A percentile compares a stretch with the other conserved stretches of the same genome.
Conservation (phyloP, 768 basidiomycete genomes). For the Mycena rosella region DNA sequence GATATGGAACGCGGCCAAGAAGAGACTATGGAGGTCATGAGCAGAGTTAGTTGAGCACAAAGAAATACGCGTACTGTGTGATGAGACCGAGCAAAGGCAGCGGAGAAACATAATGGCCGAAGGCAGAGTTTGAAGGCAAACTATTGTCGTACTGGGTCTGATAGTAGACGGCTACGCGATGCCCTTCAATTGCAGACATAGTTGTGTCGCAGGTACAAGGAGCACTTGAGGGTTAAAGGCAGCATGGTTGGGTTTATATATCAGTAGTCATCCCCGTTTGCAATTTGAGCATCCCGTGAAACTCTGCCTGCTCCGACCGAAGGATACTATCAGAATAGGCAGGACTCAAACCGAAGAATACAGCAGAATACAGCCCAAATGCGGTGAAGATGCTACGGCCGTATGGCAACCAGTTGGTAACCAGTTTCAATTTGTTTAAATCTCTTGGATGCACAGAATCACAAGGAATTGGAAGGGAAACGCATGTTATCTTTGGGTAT, state of each 20-base stretch:
- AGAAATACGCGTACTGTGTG: constrained; percentile 34
- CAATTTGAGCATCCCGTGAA: constrained; percentile 3
- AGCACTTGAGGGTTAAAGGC: neutral
- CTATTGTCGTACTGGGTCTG: constrained; percentile 42
- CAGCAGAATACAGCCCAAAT: neutral
- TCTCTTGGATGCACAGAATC: too few species aligned
- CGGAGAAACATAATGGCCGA: constrained; percentile 39
- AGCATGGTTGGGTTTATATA: neutral
- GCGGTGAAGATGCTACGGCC: too few species aligned
- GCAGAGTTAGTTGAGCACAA: neutral
- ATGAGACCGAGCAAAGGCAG: constrained; percentile 40
- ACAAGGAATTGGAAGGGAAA: too few species aligned
- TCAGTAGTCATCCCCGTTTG: too few species aligned
- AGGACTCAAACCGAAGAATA: too few species aligned
- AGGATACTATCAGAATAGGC: too few species aligned
- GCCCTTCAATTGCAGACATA: constrained; percentile 39
- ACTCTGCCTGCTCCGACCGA: too few species aligned
- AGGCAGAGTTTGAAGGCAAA: constrained; percentile 26
- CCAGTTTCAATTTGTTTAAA: too few species aligned
- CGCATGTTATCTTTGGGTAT: too few species aligned
- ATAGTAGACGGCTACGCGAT: constrained; percentile 43
- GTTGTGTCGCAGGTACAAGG: neutral
- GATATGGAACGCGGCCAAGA: constrained; percentile 45
- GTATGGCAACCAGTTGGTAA: too few species aligned
- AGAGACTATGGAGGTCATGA: constrained; percentile 20